A percentile compares a stretch with the other conserved stretches of the same genome.
These are phyloP conservation scores for Picochlorum sp. DNA, from an alignment of 139 green algal genomes.

Conservation along the genomic window DNA sequence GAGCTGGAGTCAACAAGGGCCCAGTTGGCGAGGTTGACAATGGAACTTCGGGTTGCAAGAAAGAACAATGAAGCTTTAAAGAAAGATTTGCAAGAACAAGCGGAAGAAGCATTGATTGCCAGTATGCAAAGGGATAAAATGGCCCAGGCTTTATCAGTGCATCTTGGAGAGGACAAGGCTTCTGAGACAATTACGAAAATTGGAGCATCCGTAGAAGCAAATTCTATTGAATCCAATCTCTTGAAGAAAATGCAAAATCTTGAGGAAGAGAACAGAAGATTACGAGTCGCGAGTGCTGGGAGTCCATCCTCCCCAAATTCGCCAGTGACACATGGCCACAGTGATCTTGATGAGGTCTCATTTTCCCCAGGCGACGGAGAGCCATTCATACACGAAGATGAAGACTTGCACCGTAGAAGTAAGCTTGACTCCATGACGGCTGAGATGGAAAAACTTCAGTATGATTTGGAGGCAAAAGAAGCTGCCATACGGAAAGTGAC, in stretches of 20 bases:
- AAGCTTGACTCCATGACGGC: slow-evolving; percentile 2
- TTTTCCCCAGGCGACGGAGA: background rate
- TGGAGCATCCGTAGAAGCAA: background rate
- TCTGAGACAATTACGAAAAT: background rate
- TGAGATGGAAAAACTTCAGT: slow-evolving; percentile 31
- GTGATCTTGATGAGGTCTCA: background rate
- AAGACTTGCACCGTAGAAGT: background rate
- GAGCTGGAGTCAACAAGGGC: background rate
- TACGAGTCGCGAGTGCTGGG: background rate
- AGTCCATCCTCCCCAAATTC: background rate
- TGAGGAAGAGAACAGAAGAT: slow-evolving; percentile 3
- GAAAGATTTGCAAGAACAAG: background rate
- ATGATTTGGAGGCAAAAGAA: slow-evolving; percentile 26
- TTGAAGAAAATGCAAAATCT: slow-evolving; percentile 1
- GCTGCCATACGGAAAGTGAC: slow-evolving; percentile 24
- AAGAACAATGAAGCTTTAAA: background rate
- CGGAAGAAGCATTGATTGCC: background rate
- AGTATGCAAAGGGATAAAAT: slow-evolving; percentile 9
- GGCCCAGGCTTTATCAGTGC: background rate
- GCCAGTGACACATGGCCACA: background rate
- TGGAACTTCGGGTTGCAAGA: background rate
- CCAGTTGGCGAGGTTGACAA: background rate
- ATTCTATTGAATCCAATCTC: background rate
- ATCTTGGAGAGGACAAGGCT: background rate
- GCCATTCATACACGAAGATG: no score